Evolutionary conservation across 768 basidiomycete genomes (phyloP), one percentile per base, ranked within the genome.

Genomic region (Agrocybe chaxingu): DNA sequence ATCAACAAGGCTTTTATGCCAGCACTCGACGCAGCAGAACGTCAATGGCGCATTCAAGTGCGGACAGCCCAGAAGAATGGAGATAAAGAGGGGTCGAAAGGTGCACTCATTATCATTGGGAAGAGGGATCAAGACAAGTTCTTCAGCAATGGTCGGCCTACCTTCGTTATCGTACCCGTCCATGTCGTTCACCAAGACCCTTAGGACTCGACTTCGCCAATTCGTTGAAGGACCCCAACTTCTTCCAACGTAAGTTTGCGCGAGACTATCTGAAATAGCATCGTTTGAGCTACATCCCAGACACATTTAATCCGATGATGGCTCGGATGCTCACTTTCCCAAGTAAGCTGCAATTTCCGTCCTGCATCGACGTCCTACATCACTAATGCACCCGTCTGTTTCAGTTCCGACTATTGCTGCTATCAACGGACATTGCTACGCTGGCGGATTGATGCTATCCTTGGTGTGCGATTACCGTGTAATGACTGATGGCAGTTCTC

Each of bases 401-500:
- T 10, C 53, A 92, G 90, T 92, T 44, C 88, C 90, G 1, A 84
- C 79, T 12, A 77, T 92, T 53, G 85, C 87, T 41, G 88, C 87
- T 1, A 82, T 91, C 58, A 90, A 91, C 57, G 89, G 89, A 0
- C 91, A 93, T 61, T 87, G 85, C 56, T 96, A 88, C 66, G 95
- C 92, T 4, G 94, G 78, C 8, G 92, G 82, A 10, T 80, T 91
- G 61, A 82, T 91, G 66, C 69, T 95, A 10, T 78, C 92, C 2
- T 67, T 97, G 43, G 79, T 77, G 3, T 95, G 91, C 64, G 93
- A 97, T 66, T 94, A 90, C 69, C 81, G 93, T 36, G 77, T 96
- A 48, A 93, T 95, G 85, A 89, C 83, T 10, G 85, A 89, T 56
- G 92, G 87, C 11, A 84, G 74, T 59, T 79, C 77, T 57, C 84